Evolutionary conservation across 2,329 filamentous ascomycete species (phyloP).

Genomic region (Arthrocladium fulminans): DNA sequence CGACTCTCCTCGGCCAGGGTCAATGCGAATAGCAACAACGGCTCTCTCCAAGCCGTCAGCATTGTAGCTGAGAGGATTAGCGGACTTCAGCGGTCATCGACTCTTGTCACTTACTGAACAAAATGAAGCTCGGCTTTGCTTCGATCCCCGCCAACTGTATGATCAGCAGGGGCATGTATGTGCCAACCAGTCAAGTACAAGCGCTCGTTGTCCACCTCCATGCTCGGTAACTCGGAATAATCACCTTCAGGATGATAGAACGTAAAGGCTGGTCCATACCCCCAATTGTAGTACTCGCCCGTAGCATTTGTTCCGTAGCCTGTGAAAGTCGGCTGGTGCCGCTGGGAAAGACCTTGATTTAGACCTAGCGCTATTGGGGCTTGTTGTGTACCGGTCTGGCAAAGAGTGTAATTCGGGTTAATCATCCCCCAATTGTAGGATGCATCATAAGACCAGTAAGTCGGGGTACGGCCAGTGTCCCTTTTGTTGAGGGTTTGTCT

Average conservation of each 20-base stretch:
- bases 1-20: slow-evolving; percentile 29
- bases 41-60: slow-evolving; percentile 34
- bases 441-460: slow-evolving; percentile 11
- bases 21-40: slow-evolving; percentile 41
- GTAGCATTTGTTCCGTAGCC: slow-evolving; percentile 30
- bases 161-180: slow-evolving; percentile 44
- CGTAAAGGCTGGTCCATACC: slow-evolving; percentile 41
- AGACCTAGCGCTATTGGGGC: slow-evolving; percentile 40
- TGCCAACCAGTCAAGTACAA: slow-evolving; percentile 45
- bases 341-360: slow-evolving; percentile 32
- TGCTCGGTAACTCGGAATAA: slow-evolving; percentile 33
- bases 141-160: slow-evolving; percentile 36
- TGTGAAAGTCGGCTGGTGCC: slow-evolving; percentile 35
- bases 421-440: slow-evolving; percentile 10
- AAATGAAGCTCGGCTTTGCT: slow-evolving; percentile 40
- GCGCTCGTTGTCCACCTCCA: slow-evolving; percentile 40
- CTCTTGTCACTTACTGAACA: slow-evolving; percentile 32
- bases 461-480: slow-evolving; percentile 5
- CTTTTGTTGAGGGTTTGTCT: background rate
- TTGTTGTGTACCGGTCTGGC: slow-evolving; percentile 44
- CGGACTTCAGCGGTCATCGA: slow-evolving; percentile 19
- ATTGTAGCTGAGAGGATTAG: slow-evolving; percentile 20
- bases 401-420: slow-evolving; percentile 32
- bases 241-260: slow-evolving; percentile 29
- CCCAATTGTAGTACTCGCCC: slow-evolving; percentile 42